phyloP scores from a whole-genome alignment of 768 basidiomycete species.

The Coprinopsis strossmayeri region DNA sequence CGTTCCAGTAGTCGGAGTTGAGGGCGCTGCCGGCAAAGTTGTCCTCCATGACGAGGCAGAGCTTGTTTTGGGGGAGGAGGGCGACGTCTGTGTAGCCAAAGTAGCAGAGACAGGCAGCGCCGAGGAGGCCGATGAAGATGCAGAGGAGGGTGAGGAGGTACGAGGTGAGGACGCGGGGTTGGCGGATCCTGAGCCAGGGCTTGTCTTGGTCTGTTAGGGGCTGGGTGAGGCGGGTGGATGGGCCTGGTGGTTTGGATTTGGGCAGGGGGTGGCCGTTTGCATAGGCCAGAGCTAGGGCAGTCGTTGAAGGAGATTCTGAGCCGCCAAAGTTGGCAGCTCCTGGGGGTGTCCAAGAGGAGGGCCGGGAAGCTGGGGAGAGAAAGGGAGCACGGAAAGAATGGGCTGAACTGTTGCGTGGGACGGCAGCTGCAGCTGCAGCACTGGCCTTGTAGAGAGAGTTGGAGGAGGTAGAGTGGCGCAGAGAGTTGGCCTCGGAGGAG shows the following conservation, averaged over 20 bases:
- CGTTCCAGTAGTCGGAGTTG: slow-evolving; percentile 51
- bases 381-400: slow-evolving; percentile 63
- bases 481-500: slow-evolving; percentile 13
- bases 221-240: slow-evolving; percentile 43
- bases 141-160: slow-evolving; percentile 47
- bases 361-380: slow-evolving; percentile 65
- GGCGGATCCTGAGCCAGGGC: slow-evolving; percentile 49
- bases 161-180: slow-evolving; percentile 24
- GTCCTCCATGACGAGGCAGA: slow-evolving; percentile 67
- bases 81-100: slow-evolving; percentile 42
- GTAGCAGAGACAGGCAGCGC: slow-evolving; percentile 47
- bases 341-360: slow-evolving; percentile 60
- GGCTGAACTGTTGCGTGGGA: slow-evolving; percentile 36
- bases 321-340: slow-evolving; percentile 15
- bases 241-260: slow-evolving; percentile 30
- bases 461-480: slow-evolving; percentile 19
- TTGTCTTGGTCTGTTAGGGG: slow-evolving; percentile 50
- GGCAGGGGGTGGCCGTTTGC: slow-evolving; percentile 10
- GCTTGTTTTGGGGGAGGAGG: slow-evolving; percentile 32
- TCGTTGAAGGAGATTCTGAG: slow-evolving; percentile 20
- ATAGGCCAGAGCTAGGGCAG: slow-evolving; percentile 17
- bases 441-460: slow-evolving; percentile 38
- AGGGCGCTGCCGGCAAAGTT: slow-evolving; percentile 45
- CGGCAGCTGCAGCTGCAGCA: slow-evolving; percentile 27
- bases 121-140: slow-evolving; percentile 48